These are phyloP conservation scores for Diutina rugosa DNA, from an alignment of 1,139 yeast species.

Conservation along the genomic window DNA sequence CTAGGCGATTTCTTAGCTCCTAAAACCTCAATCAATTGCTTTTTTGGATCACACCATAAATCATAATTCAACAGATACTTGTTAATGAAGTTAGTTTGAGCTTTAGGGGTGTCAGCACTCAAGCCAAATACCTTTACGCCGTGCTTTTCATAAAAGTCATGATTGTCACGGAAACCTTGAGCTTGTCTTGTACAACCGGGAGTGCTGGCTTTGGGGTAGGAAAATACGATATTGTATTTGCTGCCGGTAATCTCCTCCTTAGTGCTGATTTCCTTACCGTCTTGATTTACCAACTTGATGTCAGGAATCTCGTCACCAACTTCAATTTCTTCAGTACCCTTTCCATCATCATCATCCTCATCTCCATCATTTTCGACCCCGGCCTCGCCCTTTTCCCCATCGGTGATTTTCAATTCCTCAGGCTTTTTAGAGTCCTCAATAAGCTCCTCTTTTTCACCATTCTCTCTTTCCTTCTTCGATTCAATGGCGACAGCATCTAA, in stretches of 20 bases:
- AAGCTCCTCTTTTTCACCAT: not conserved
- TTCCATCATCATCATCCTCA: not conserved
- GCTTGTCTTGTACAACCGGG: conserved; percentile 96
- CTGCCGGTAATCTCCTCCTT: conserved; percentile 31
- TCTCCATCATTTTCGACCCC: conserved; percentile 6
- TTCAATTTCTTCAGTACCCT: conserved; percentile 21
- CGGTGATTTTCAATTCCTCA: not conserved
- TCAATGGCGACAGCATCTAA: not conserved
- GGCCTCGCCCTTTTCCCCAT: conserved; percentile 4
- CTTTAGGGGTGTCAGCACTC: conserved; percentile 60
- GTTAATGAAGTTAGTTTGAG: conserved; percentile 63
- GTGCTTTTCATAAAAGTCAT: conserved; percentile 35
- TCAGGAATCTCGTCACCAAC: conserved; percentile 67
- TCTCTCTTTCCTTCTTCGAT: not conserved
- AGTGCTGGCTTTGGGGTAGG: conserved; percentile 88
- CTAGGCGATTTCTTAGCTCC: conserved; percentile 78
- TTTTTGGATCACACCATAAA: conserved; percentile 65
- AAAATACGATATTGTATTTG: conserved; percentile 48
- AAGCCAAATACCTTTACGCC: conserved; percentile 49
- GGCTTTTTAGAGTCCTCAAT: not conserved
- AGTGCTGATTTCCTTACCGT: conserved; percentile 44
- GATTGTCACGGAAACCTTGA: conserved; percentile 69
- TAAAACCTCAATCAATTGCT: conserved; percentile 51
- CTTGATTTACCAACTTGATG: conserved; percentile 50
- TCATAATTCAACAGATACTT: conserved; percentile 66